phyloP scores from a whole-genome alignment of 2,329 filamentous ascomycete species.

The Xylariaceae sp. region DNA sequence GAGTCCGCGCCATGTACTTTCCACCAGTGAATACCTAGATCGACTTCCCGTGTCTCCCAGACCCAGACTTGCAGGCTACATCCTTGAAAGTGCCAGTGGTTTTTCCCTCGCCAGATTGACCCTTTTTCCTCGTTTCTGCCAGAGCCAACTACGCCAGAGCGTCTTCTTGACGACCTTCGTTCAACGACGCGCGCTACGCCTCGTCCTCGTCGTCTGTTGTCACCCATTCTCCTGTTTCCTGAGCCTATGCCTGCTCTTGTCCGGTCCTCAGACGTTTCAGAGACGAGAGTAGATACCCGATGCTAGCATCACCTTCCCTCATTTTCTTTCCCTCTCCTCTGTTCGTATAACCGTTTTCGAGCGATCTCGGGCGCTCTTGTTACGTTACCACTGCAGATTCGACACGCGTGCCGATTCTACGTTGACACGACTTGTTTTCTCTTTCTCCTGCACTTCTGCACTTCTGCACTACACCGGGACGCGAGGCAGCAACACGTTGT shows the following conservation, averaged over 20 bases:
- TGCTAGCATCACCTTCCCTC: slow-evolving; percentile 25
- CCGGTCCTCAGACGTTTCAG: slow-evolving; percentile 10
- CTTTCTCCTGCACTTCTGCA: too few species aligned
- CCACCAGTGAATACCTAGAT: slow-evolving; percentile 8
- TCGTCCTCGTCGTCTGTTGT: slow-evolving; percentile 17
- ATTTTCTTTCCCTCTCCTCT: slow-evolving; percentile 21
- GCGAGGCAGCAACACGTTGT: slow-evolving; percentile 11
- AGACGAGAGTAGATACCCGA: slow-evolving; percentile 18
- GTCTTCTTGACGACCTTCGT: slow-evolving; percentile 17
- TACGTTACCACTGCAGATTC: slow-evolving; percentile 3
- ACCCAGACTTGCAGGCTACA: slow-evolving; percentile 9
- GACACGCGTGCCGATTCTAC: slow-evolving; percentile 11
- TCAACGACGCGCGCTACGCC: slow-evolving; percentile 19
- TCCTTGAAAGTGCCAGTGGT: slow-evolving; percentile 10
- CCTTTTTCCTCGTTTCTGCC: slow-evolving; percentile 22
- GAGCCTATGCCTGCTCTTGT: slow-evolving; percentile 14
- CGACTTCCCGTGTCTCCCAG: slow-evolving; percentile 5
- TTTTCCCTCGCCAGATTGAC: slow-evolving; percentile 21
- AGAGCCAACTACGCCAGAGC: neutral
- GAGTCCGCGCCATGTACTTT: slow-evolving; percentile 11
- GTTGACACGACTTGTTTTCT: slow-evolving; percentile 1
- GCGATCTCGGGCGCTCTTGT: slow-evolving; percentile 9
- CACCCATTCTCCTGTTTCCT: slow-evolving; percentile 1
- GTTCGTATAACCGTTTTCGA: slow-evolving; percentile 17
- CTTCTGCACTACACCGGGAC: slow-evolving; percentile 1